Evolutionary conservation across 257 asterid genomes (phyloP).

Genomic region (Verbena officinalis): DNA sequence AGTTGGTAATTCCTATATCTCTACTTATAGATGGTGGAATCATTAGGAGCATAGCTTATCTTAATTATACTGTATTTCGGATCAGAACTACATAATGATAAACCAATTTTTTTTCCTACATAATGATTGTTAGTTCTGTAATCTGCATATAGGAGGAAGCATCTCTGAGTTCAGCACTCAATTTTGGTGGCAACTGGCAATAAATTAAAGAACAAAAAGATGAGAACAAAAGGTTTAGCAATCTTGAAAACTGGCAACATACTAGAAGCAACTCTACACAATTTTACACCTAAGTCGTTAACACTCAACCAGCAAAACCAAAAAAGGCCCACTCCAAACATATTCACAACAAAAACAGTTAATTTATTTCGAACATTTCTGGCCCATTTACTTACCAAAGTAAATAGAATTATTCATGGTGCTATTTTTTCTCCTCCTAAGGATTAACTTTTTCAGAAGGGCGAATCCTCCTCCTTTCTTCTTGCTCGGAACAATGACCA

Average conservation of each 20-base stretch:
- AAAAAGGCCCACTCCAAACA: slow-evolving; percentile 20
- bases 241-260: slow-evolving; percentile 1
- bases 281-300: slow-evolving; percentile 14
- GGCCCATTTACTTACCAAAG: slow-evolving; percentile 41
- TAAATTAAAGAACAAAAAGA: too few species aligned
- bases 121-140: too few species aligned
- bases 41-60: too few species aligned
- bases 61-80: too few species aligned
- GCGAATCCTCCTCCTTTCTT: slow-evolving; percentile 58
- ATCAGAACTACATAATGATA: too few species aligned
- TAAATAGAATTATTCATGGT: slow-evolving; percentile 44
- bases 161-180: too few species aligned
- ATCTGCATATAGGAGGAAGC: too few species aligned
- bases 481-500: slow-evolving; percentile 55
- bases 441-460: slow-evolving; percentile 65
- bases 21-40: too few species aligned
- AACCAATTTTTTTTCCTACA: too few species aligned
- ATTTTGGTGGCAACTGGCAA: too few species aligned
- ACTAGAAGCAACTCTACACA: neutral
- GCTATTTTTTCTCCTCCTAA: slow-evolving; percentile 60
- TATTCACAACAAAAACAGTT: slow-evolving; percentile 21
- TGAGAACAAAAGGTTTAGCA: neutral
- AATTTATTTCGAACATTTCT: slow-evolving; percentile 26
- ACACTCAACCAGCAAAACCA: slow-evolving; percentile 20
- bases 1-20: too few species aligned